Base-by-base conservation (phyloP, 345 rosid species). In the Turritis glabra region DNA sequence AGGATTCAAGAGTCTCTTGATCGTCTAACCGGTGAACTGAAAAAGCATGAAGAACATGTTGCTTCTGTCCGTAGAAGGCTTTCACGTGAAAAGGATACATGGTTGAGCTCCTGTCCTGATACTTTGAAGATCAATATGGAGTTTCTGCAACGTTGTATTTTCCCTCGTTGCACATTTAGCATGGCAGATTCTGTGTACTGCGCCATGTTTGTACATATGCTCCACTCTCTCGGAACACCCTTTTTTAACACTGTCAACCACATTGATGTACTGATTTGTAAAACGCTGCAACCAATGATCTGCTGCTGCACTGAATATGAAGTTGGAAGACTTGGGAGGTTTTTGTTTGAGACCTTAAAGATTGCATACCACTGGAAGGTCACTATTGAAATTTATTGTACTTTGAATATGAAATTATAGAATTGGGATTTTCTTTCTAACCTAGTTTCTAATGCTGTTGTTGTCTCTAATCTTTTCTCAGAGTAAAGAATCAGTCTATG, bases 231-330 rank as follows among this genome's bases (percentile, higher is more conserved):
- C 64, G 99, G 99, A 58, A 92, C 99, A 14, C 99, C 99, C 19
- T 96, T 85, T 80, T 96, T 96, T 77, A 96, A 96, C 83, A 96
- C 99, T 6, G 99, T 96, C 60, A 96, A 96, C 80, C 99, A 96
- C 87, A 89, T 96, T 63, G 99, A 96, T 79, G 98, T 90, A 61
- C 86, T 96, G 67, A 90, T 96, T 63, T 96, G 99, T 80, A 96
- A 92, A 79, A 96, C 96, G 21, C 79, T 96, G 32, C 99, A 96
- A 86, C 99, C 99, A 30, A 96, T 96, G 99, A 96, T 96, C 79
- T 96, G 99, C 86, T 96, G 98, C 88, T 90, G 99, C 83, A 96
- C 99, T 44, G 99, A 96, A 79, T 92, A 88, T 79, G 99, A 96
- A 84, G 99, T 83, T 10, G 99, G 99, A 54, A 86, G 98, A 79